Percentiles rank a stretch among this genome's conserved stretches.
Evolutionary conservation across 352 stramenopile genomes (phyloP).

Genomic region (Phytophthora cajani): DNA sequence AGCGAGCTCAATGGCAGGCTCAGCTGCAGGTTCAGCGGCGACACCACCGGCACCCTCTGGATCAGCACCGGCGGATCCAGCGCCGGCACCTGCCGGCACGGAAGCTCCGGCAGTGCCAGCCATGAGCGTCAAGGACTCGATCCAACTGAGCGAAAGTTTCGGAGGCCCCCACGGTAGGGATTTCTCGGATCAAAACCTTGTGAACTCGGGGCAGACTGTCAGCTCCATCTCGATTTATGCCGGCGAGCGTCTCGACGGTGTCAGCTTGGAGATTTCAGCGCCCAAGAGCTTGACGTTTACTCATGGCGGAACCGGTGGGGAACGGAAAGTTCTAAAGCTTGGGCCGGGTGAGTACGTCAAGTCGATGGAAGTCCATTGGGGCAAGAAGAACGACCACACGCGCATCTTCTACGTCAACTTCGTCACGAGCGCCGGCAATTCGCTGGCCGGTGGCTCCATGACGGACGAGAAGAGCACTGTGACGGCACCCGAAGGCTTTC

Average conservation of each 20-base stretch:
- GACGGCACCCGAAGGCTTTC: constrained; percentile 30
- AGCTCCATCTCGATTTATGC: constrained; percentile 28
- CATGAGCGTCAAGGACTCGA: constrained; percentile 31
- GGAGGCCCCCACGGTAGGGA: constrained; percentile 29
- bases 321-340: constrained; percentile 19
- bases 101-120: constrained; percentile 9
- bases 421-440: constrained; percentile 28
- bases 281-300: constrained; percentile 23
- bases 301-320: constrained; percentile 31
- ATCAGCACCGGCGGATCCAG: neutral
- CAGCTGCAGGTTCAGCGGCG: neutral
- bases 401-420: constrained; percentile 39
- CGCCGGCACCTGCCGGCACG: neutral
- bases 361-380: constrained; percentile 41
- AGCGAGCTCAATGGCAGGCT: neutral
- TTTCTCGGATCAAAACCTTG: constrained; percentile 37
- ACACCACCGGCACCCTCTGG: no score
- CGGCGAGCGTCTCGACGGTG: constrained; percentile 27
- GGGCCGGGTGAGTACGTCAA: constrained; percentile 25
- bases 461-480: constrained; percentile 24
- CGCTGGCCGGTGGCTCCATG: constrained; percentile 24
- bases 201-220: constrained; percentile 33
- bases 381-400: constrained; percentile 21
- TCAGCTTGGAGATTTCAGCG: constrained; percentile 22
- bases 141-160: constrained; percentile 28